Evolutionary conservation across 495 filamentous ascomycete genomes (phyloP).

Genomic region (Aspergillus cristatus): DNA sequence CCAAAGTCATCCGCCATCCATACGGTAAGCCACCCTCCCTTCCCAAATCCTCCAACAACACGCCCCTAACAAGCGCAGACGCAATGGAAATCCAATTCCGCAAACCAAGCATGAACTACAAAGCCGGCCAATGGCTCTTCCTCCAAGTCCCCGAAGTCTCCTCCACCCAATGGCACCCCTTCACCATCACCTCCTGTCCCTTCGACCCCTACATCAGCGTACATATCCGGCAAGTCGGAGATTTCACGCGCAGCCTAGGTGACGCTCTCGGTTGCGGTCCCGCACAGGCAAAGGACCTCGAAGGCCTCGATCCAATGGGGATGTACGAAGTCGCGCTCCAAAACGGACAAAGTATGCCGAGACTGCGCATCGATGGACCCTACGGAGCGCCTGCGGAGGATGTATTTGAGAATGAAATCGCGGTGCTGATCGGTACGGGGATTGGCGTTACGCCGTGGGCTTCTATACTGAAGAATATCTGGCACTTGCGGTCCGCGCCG

Average conservation of each 20-base stretch:
- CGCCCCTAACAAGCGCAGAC: no score
- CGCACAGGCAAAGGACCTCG: conserved; percentile 74
- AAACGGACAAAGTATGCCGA: conserved; percentile 85
- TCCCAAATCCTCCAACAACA: conserved; percentile 1
- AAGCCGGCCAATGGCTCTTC: conserved; percentile 96
- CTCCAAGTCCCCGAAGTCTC: conserved; percentile 86
- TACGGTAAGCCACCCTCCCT: conserved; percentile 68
- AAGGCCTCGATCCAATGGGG: conserved; percentile 83
- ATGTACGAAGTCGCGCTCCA: conserved; percentile 98
- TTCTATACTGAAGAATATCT: conserved; percentile 96
- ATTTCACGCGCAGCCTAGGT: conserved; percentile 83
- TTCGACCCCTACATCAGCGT: conserved; percentile 90
- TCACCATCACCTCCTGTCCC: conserved; percentile 98
- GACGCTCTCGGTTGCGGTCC: conserved; percentile 87
- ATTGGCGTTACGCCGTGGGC: conserved; percentile 99
- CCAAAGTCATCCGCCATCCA: conserved; percentile 91
- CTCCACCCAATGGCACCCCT: conserved; percentile 91
- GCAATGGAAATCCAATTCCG: conserved; percentile 95
- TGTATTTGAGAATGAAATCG: conserved; percentile 96
- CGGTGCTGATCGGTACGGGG: conserved; percentile 91
- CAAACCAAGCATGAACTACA: conserved; percentile 96
- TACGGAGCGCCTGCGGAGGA: conserved; percentile 92
- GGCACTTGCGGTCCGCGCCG: conserved; percentile 79
- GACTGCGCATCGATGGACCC: conserved; percentile 83
- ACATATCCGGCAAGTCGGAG: conserved; percentile 92